Evolutionary conservation across 2,329 filamentous ascomycete genomes (phyloP), one percentile per base, ranked within the genome.

Genomic region (Stylonectria norvegica): DNA sequence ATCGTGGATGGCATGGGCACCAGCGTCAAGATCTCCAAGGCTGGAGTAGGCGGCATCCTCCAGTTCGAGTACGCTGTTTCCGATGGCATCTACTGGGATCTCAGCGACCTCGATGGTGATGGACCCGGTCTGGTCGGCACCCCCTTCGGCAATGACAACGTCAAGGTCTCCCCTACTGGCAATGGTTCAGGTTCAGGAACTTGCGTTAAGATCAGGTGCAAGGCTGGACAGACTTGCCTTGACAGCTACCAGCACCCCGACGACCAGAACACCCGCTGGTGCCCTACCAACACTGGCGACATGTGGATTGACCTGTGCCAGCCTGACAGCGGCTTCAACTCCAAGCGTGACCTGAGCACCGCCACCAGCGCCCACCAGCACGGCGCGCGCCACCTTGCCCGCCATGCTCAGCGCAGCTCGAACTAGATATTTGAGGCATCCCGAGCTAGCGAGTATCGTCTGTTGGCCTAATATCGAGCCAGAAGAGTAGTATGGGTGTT

Each of bases 241-340:
- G 30, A 32, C 15, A 32, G 30, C 30, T 32, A 32, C 30, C 30
- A 32, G 30, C 14, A 32, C 30, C 30, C 30, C 7, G 30, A 32
- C 15, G 30, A 32, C 15, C 17, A 32, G 10, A 19, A 32, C n/a
- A 32, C 30, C 30, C 30, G 30, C 14, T 32, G 17, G 14, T 32
- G 30, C 30, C 30, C 30, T 8, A 19, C 5, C 15, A n/a, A 32
- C n/a, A 32, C 30, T 32, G 30, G 30, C 15, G 30, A 32, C 19
- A 32, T 32, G 30, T 32, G 30, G 30, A 19, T 32, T n/a, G 30
- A 32, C n/a, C 15, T 32, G 15, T 32, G 30, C 30, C 15, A 32
- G 15, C 30, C 30, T 5, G 16, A 17, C 8, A 16, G 5, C n/a
- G 15, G 19, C 7, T 32, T 32, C 30, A 32, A 18, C 30, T 9